Evolutionary conservation across 257 asterid species (phyloP).

Genomic region (Nicotiana paniculata): DNA sequence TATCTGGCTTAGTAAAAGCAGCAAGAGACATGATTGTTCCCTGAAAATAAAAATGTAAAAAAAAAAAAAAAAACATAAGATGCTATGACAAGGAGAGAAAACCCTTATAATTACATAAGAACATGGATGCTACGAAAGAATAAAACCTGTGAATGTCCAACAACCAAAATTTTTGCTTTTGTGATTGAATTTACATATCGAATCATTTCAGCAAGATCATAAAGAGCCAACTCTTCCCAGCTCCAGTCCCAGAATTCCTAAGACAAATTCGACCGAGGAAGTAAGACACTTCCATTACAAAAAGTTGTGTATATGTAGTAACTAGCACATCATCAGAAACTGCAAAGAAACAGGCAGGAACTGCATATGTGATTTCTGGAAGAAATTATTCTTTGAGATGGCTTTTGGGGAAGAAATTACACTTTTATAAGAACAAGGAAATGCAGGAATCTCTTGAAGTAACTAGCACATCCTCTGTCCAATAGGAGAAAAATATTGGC

Average conservation of each 20-base stretch:
- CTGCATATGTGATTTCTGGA: not conserved
- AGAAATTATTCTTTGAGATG: not conserved
- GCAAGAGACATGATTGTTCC: conserved; percentile 97
- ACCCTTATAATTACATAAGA: not conserved
- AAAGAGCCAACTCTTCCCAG: conserved; percentile 94
- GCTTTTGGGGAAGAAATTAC: not conserved
- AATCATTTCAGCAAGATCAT: conserved; percentile 81
- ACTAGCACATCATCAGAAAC: not conserved
- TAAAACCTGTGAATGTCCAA: conserved; percentile 95
- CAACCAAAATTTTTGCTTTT: conserved; percentile 58
- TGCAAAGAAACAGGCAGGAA: not conserved
- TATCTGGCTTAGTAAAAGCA: conserved; percentile 83
- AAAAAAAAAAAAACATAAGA: conserved; percentile 7
- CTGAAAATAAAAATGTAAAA: conserved; percentile 30
- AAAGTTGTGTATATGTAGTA: not conserved
- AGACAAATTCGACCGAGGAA: conserved; percentile 9
- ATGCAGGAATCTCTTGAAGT: not conserved
- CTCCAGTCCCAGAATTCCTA: conserved; percentile 99
- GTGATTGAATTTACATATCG: conserved; percentile 53
- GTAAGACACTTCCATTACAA: not conserved
- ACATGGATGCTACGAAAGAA: conserved; percentile 3
- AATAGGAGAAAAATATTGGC: not conserved
- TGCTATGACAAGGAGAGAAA: not conserved
- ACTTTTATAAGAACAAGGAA: not conserved
- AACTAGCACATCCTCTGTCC: not conserved